A percentile compares a stretch with the other conserved stretches of the same genome.
Evolutionary conservation across 352 stramenopile species (phyloP).

Genomic region (Thalassiosira sp.): DNA sequence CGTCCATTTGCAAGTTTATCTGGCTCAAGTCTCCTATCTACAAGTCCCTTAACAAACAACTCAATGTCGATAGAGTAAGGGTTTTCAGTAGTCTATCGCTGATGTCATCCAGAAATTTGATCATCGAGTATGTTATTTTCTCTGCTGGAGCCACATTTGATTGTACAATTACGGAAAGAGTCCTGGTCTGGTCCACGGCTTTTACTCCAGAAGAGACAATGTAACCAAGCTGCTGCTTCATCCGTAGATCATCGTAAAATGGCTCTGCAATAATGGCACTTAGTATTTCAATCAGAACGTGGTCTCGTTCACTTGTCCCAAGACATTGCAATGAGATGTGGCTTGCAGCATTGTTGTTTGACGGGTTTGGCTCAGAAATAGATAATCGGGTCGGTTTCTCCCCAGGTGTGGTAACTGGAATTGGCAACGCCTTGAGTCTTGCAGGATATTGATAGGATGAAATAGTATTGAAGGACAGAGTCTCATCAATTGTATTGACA

Average conservation of each 20-base stretch:
- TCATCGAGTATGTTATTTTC: conserved; percentile 61
- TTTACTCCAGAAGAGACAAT: conserved; percentile 76
- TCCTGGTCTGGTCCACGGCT: conserved; percentile 62
- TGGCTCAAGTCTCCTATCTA: conserved; percentile 74
- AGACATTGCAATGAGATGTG: conserved; percentile 73
- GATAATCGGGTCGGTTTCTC: conserved; percentile 41
- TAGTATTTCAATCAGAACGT: conserved; percentile 76
- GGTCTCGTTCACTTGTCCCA: conserved; percentile 64
- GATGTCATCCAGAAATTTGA: conserved; percentile 71
- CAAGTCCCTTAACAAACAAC: conserved; percentile 70
- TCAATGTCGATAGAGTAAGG: conserved; percentile 62
- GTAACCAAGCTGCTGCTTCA: conserved; percentile 79
- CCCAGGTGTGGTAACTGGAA: conserved; percentile 43
- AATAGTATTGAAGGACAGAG: conserved; percentile 69
- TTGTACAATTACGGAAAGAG: conserved; percentile 73
- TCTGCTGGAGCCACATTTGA: conserved; percentile 60
- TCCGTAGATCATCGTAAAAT: conserved; percentile 80
- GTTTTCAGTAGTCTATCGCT: conserved; percentile 56
- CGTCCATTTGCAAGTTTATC: conserved; percentile 72
- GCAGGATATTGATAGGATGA: conserved; percentile 53
- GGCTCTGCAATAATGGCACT: conserved; percentile 66
- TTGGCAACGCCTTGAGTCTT: conserved; percentile 60
- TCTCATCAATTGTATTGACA: conserved; percentile 67
- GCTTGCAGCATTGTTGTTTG: conserved; percentile 69
- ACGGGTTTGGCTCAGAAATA: conserved; percentile 71